Conservation (phyloP, 2,329 filamentous ascomycete genomes). For the Talaromyces sp. region DNA sequence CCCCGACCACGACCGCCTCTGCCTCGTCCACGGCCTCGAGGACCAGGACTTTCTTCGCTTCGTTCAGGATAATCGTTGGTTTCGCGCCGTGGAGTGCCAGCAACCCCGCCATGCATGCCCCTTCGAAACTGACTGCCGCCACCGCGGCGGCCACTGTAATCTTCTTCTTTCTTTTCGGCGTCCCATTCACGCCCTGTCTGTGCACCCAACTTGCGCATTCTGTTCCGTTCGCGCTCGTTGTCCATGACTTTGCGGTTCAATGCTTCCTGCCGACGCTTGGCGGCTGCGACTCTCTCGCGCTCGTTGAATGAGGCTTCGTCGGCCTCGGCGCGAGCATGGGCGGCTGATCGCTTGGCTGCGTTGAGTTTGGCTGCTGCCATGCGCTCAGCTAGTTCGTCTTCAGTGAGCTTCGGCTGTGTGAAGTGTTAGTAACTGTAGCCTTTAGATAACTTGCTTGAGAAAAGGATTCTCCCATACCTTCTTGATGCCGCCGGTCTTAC, state of each 20-base stretch:
- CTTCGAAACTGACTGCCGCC: conserved; percentile 41
- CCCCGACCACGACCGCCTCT: conserved; percentile 25
- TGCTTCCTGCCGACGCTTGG: conserved; percentile 48
- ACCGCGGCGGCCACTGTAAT: conserved; percentile 41
- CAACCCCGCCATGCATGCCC: conserved; percentile 50
- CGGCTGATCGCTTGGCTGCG: conserved; percentile 55
- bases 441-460: background rate
- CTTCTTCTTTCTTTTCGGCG: conserved; percentile 54
- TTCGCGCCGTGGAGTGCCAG: conserved; percentile 28
- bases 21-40: conserved; percentile 12
- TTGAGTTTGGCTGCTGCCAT: conserved; percentile 59
- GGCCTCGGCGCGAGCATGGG: conserved; percentile 62
- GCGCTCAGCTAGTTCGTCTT: conserved; percentile 57
- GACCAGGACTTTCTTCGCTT: conserved; percentile 16
- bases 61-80: conserved; percentile 16
- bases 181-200: conserved; percentile 59
- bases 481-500: conserved; percentile 48
- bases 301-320: conserved; percentile 60
- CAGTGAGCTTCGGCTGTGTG: conserved; percentile 56
- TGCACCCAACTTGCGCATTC: conserved; percentile 55
- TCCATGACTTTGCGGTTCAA: conserved; percentile 56
- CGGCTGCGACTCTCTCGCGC: conserved; percentile 55
- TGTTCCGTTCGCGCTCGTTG: conserved; percentile 57
- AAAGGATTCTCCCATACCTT: conserved; percentile 28
- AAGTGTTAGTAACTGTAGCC: conserved; percentile 18